Conservation (phyloP, 148 eudicot genomes). For the Rhododendron mucronatum region DNA sequence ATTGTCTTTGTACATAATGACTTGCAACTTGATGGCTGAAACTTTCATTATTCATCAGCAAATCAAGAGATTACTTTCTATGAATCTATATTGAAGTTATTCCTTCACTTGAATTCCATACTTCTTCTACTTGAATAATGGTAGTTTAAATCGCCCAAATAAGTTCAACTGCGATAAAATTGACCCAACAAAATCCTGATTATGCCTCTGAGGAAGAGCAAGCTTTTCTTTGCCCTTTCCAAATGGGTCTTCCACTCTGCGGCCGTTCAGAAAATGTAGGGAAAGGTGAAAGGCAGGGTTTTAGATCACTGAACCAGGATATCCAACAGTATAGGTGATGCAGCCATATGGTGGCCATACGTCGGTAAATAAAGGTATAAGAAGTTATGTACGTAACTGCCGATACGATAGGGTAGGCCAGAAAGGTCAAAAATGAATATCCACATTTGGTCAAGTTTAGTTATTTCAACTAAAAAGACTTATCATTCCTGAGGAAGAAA, state of each 20-base stretch:
- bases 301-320: background rate
- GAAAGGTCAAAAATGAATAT: background rate
- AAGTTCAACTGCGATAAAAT: background rate
- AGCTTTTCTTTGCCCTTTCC: background rate
- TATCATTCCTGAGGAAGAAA: background rate
- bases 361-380: background rate
- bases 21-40: background rate
- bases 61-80: background rate
- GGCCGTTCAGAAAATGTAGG: background rate
- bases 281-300: background rate
- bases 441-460: background rate
- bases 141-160: background rate
- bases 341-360: background rate
- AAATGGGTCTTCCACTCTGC: background rate
- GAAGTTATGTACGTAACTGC: background rate
- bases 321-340: background rate
- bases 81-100: background rate
- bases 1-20: background rate
- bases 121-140: background rate
- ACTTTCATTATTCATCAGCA: background rate
- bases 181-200: background rate
- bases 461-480: background rate
- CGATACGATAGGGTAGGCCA: background rate
- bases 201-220: background rate
- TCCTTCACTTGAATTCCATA: background rate